These are phyloP conservation scores for Rhodotorula sp. DNA, from an alignment of 1,284 basidiomycete genomes.

Conservation along the genomic window DNA sequence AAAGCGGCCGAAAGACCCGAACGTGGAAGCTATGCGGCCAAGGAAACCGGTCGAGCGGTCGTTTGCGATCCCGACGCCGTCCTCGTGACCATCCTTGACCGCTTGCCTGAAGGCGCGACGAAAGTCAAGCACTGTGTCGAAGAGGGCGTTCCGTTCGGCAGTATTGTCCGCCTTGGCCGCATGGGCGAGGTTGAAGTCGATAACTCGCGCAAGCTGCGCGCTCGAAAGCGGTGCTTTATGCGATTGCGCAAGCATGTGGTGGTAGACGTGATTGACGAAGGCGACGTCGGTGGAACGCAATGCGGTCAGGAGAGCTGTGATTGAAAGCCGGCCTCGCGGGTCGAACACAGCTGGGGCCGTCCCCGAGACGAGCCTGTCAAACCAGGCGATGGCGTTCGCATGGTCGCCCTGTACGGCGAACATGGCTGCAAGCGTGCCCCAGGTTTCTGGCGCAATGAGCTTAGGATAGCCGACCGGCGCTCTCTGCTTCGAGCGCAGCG, in stretches of 20 bases:
- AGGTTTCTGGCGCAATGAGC: slow-evolving; percentile 59
- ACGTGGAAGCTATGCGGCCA: slow-evolving; percentile 12
- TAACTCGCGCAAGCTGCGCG: slow-evolving; percentile 26
- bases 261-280: slow-evolving; percentile 41
- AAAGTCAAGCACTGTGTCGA: slow-evolving; percentile 30
- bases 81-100: slow-evolving; percentile 13
- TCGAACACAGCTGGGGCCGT: slow-evolving; percentile 32
- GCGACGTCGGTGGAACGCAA: slow-evolving; percentile 1
- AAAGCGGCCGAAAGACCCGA: slow-evolving; percentile 18
- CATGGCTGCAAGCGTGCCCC: slow-evolving; percentile 61
- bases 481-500: slow-evolving; percentile 45
- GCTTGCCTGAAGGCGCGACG: slow-evolving; percentile 11
- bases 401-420: slow-evolving; percentile 65
- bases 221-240: slow-evolving; percentile 2
- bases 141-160: background rate
- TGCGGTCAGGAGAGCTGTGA: too few species aligned
- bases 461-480: slow-evolving; percentile 55
- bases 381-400: slow-evolving; percentile 66
- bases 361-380: slow-evolving; percentile 52
- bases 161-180: background rate
- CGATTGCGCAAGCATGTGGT: slow-evolving; percentile 8
- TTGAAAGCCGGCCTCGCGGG: too few species aligned
- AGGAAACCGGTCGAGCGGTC: slow-evolving; percentile 32
- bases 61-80: slow-evolving; percentile 2
- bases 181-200: slow-evolving; percentile 28